Base-by-base conservation (phyloP, 768 basidiomycete genomes). In the Boletus pseudopeckii region DNA sequence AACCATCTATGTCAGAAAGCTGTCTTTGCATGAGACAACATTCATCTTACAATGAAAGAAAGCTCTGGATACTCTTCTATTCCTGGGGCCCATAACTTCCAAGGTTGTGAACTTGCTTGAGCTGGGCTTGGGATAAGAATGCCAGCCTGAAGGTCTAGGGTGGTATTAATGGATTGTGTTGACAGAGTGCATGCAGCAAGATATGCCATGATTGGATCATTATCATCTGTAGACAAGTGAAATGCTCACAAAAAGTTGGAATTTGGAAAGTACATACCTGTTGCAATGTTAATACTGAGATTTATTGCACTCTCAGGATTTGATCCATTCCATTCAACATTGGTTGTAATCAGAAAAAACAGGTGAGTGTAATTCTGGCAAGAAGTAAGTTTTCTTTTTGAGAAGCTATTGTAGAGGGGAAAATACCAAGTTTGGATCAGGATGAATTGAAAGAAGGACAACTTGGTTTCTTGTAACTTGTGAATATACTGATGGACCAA, bases 281-380 rank as follows among this genome's bases (percentile, higher is more conserved):
- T 1, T 49, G 50, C 43, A 38, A 45, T 24, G 0, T 46, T 40
- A 15, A 54, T 18, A 42, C 14, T 44, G 2, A 47, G 7, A 30
- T 20, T 7, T 5, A 11, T 20, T 6, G 26, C 14, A 20, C 15
- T 48, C 0, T 38, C 33, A 6, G 2, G 0, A 39, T 39, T 9
- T 40, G 54, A 51, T 15, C 6, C 18, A 24, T 63, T 42, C 15
- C 53, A 10, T 20, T 60, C 30, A 20, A 60, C 4, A 44, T 28
- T 22, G 8, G 62, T 54, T 34, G 62, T 60, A 1, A 53, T 42
- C 1, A 59, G 34, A 32, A 63, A 62, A 3, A 52, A 55, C 0
- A 61, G 24, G 9, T 49, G 52, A 32, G 30, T 32, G 10, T 11
- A 5, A 10, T 8, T 4, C 41, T 42, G 2, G 41, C 0, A 42